Evolutionary conservation across 495 filamentous ascomycete species (phyloP).

Genomic region (Cudoniella acicularis): DNA sequence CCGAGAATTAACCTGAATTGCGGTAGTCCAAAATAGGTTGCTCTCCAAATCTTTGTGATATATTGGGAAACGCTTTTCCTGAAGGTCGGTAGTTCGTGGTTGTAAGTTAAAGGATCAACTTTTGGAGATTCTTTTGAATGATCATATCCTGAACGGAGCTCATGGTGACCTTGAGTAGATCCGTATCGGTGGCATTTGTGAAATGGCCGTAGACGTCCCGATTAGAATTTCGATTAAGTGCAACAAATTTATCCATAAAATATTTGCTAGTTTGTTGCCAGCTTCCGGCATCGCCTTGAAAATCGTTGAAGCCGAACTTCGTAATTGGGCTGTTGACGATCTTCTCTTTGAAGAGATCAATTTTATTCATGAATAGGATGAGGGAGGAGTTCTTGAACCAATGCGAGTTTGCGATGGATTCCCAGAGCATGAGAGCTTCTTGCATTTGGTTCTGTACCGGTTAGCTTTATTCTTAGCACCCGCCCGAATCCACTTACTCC

Average conservation of each 20-base stretch:
- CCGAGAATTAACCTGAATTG: no score
- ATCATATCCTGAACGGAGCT: conserved; percentile 98
- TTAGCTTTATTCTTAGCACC: conserved; percentile 29
- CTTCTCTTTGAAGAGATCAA: conserved; percentile 95
- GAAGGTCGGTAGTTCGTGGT: no score
- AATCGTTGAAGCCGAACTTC: conserved; percentile 88
- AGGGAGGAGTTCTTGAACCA: conserved; percentile 97
- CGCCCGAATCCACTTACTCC: conserved; percentile 75
- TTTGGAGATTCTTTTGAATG: conserved; percentile 94
- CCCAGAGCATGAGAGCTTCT: conserved; percentile 96
- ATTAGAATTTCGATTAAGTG: conserved; percentile 77
- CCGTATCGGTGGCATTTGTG: conserved; percentile 94
- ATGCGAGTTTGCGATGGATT: conserved; percentile 93
- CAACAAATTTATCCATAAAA: conserved; percentile 86
- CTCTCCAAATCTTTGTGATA: no score
- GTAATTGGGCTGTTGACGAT: conserved; percentile 74
- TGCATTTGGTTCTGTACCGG: conserved; percentile 93
- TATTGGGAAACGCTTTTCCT: no score
- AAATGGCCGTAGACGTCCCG: conserved; percentile 93
- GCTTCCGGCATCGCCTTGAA: conserved; percentile 56
- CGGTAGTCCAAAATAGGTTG: no score
- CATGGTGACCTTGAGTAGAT: conserved; percentile 96
- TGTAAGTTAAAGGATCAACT: conserved; percentile 89
- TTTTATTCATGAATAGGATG: conserved; percentile 99
- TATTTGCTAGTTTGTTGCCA: conserved; percentile 68